Conservation (phyloP, 106 monocot species). For the Gastrodia elata region DNA sequence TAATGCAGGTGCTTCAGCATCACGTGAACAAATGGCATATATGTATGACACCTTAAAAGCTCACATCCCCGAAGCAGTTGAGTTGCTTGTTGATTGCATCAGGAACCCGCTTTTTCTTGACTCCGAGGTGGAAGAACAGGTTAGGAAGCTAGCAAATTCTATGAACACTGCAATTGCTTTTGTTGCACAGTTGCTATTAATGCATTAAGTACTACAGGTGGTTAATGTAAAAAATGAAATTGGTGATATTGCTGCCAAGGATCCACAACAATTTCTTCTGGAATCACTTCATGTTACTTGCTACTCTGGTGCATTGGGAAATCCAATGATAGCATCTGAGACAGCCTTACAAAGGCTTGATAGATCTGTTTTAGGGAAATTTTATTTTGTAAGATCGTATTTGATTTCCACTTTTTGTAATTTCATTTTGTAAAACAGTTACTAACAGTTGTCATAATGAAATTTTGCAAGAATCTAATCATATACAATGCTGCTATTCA, state of each 20-base stretch:
- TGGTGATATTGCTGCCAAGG: conserved; percentile 27
- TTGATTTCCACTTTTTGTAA: not conserved
- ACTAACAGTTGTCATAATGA: not conserved
- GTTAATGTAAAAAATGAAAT: conserved; percentile 38
- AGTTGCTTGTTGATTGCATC: conserved; percentile 65
- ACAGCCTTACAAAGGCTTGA: conserved; percentile 37
- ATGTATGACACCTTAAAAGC: conserved; percentile 55
- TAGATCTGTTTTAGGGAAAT: conserved; percentile 43
- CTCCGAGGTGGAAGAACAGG: conserved; percentile 66
- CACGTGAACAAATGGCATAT: conserved; percentile 81
- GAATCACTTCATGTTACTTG: conserved; percentile 56
- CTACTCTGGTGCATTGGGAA: conserved; percentile 61
- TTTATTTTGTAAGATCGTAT: conserved; percentile 49
- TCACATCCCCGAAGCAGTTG: conserved; percentile 39
- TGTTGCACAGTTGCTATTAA: not conserved
- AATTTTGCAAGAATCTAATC: not conserved
- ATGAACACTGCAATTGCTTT: not conserved
- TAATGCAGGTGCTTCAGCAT: conserved; percentile 52
- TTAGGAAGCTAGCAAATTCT: conserved; percentile 11
- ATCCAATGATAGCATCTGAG: conserved; percentile 52
- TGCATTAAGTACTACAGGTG: conserved; percentile 32
- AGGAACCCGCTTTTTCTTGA: conserved; percentile 72
- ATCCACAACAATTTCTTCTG: conserved; percentile 59
- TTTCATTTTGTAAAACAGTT: not conserved
- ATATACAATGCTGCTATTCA: not conserved